Percentiles rank a stretch among this genome's conserved stretches.
Evolutionary conservation across 78 protist genomes (phyloP).

Genomic region (Parvularia atlantis): DNA sequence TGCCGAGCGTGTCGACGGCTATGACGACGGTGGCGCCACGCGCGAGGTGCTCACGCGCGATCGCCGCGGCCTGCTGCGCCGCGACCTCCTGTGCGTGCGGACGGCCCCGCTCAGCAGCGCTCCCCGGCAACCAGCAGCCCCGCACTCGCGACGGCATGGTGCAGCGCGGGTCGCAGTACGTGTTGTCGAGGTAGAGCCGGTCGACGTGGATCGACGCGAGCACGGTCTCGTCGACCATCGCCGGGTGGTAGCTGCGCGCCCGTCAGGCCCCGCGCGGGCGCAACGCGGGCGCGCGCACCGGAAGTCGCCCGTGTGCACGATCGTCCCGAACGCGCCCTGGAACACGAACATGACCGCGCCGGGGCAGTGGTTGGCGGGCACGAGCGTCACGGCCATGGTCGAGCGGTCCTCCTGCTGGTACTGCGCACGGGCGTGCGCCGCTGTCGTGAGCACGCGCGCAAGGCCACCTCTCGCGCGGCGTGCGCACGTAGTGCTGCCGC

Average conservation of each 20-base stretch:
- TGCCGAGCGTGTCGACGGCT: constrained; percentile 45
- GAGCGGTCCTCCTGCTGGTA: neutral
- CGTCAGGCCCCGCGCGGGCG: too few species aligned
- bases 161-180: constrained; percentile 20
- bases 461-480: too few species aligned
- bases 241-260: neutral
- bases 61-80: neutral
- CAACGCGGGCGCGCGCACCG: neutral
- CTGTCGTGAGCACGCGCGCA: neutral
- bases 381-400: constrained; percentile 8
- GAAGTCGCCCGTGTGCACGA: constrained; percentile 61
- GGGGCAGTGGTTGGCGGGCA: constrained; percentile 46
- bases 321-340: constrained; percentile 6
- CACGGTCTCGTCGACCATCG: too few species aligned
- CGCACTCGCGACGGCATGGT: constrained; percentile 4
- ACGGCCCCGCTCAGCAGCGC: too few species aligned
- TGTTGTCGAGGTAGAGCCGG: constrained; percentile 35
- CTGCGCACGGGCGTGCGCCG: too few species aligned
- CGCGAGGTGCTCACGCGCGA: neutral
- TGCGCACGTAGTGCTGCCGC: too few species aligned
- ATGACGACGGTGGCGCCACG: constrained; percentile 10
- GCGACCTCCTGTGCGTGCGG: neutral
- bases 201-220: constrained; percentile 15
- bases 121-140: neutral
- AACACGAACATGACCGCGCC: constrained; percentile 56